These are phyloP conservation scores for Piloderma croceum DNA, from an alignment of 768 basidiomycete genomes.

Conservation along the genomic window DNA sequence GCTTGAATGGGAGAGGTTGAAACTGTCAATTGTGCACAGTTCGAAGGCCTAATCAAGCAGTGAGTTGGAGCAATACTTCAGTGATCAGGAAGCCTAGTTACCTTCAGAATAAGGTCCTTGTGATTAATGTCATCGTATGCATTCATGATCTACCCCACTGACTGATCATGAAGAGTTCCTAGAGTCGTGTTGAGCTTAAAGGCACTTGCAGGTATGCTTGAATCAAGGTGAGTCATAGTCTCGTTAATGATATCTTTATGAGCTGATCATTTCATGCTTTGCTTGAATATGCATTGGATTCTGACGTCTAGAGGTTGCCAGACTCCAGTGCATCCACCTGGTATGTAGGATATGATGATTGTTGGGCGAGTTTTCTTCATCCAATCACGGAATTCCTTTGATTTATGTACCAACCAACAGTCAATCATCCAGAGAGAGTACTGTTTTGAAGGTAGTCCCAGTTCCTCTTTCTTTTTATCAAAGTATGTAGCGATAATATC, in stretches of 20 bases:
- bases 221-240: conserved; percentile 20
- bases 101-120: too few species aligned
- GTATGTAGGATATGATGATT: conserved; percentile 27
- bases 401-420: conserved; percentile 33
- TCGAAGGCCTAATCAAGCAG: too few species aligned
- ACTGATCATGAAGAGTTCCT: too few species aligned
- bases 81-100: too few species aligned
- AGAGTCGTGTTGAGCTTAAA: too few species aligned
- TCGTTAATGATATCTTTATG: conserved; percentile 32
- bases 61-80: too few species aligned
- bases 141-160: too few species aligned
- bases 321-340: conserved; percentile 29
- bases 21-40: too few species aligned
- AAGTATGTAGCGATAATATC: conserved; percentile 29
- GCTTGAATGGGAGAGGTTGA: too few species aligned
- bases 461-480: conserved; percentile 7
- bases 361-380: conserved; percentile 25
- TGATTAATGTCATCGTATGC: too few species aligned
- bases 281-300: conserved; percentile 34
- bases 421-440: conserved; percentile 29
- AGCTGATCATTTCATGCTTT: conserved; percentile 23
- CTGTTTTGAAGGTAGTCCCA: conserved; percentile 17
- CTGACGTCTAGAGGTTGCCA: conserved; percentile 30
- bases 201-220: too few species aligned
- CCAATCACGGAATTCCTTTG: conserved; percentile 29